Percentiles rank a stretch among this genome's conserved stretches.
Evolutionary conservation across 352 stramenopile genomes (phyloP).

Genomic region (Pythium vanterpoolii): DNA sequence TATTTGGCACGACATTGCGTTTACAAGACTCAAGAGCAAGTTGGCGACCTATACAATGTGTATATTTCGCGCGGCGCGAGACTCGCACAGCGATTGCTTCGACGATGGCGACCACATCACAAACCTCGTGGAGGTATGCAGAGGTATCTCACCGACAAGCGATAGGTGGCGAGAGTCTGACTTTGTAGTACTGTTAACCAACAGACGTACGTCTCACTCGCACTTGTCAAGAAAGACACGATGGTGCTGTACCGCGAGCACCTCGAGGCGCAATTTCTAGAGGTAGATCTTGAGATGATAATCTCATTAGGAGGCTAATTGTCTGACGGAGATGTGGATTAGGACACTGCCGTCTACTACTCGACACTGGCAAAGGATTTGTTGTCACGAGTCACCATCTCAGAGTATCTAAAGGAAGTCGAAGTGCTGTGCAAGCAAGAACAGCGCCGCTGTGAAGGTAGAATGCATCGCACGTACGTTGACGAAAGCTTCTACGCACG

Average conservation of each 20-base stretch:
- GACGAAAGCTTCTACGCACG: not conserved
- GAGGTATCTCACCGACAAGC: not conserved
- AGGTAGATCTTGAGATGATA: not conserved
- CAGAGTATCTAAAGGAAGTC: constrained; percentile 69
- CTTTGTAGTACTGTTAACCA: not conserved
- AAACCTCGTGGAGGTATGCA: constrained; percentile 65
- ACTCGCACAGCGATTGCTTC: constrained; percentile 57
- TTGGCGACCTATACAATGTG: constrained; percentile 61
- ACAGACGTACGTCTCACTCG: constrained; percentile 78
- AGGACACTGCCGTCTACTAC: constrained; percentile 70
- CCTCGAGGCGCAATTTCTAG: constrained; percentile 66
- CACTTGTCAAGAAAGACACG: constrained; percentile 68
- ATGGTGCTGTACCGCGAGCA: constrained; percentile 82
- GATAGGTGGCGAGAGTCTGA: not conserved
- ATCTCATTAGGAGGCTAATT: too few relatives aligned
- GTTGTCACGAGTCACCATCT: constrained; percentile 59
- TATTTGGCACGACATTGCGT: constrained; percentile 83
- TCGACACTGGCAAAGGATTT: constrained; percentile 58
- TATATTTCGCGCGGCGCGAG: constrained; percentile 56
- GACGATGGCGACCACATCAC: constrained; percentile 65
- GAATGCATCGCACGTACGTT: constrained; percentile 68
- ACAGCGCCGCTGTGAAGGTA: constrained; percentile 68
- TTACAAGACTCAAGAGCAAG: constrained; percentile 65
- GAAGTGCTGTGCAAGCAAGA: constrained; percentile 77
- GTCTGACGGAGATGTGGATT: too few relatives aligned